Percentiles rank a stretch among this genome's conserved stretches.
Conservation (phyloP, 305 asterid genomes). For the Solanum hybrid region DNA sequence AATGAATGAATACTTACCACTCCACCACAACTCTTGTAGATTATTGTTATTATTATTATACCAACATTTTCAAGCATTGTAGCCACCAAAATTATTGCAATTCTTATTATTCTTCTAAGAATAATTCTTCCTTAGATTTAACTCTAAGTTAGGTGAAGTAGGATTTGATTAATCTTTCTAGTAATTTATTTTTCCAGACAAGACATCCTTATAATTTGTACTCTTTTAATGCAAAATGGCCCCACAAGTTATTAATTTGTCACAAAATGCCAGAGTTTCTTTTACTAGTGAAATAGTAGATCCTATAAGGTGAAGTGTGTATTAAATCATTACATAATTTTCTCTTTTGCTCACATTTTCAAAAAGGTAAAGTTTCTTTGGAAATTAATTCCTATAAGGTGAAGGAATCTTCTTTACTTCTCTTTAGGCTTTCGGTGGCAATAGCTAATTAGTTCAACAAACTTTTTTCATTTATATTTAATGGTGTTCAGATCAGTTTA, state of each 20-base stretch:
- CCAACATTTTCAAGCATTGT: neutral
- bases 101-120: neutral
- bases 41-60: neutral
- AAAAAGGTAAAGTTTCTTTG: conserved; percentile 3
- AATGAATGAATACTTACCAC: neutral
- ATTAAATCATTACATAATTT: neutral
- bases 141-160: neutral
- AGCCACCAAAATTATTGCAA: neutral
- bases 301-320: neutral
- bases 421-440: conserved; percentile 51
- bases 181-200: neutral
- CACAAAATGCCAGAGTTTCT: neutral
- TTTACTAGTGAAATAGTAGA: neutral
- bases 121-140: neutral
- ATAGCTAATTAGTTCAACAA: conserved; percentile 19
- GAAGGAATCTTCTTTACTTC: neutral
- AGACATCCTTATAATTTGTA: neutral
- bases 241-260: neutral
- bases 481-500: neutral
- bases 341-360: neutral
- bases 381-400: neutral
- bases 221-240: neutral
- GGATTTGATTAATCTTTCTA: neutral
- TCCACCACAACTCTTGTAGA: neutral
- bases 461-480: neutral